Conservation (phyloP, 1,284 basidiomycete genomes). For the Cerioporus squamosus region DNA sequence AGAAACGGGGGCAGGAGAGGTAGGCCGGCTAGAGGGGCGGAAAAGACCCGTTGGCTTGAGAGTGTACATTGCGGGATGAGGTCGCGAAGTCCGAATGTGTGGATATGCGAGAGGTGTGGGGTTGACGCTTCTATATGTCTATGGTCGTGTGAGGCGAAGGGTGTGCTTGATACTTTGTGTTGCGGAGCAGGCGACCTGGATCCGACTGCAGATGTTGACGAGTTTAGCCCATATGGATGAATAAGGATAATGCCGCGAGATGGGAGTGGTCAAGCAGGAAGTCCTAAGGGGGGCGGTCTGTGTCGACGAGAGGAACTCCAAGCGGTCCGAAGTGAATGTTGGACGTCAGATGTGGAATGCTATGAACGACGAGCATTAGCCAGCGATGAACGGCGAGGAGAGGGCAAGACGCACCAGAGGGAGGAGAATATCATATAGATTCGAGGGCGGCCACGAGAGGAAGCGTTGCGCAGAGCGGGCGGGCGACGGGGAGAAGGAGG, state of each 20-base stretch:
- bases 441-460: constrained; percentile 11
- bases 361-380: constrained; percentile 4
- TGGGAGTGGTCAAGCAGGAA: constrained; percentile 7
- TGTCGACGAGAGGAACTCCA: constrained; percentile 63
- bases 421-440: constrained; percentile 34
- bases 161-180: constrained; percentile 8
- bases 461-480: constrained; percentile 13
- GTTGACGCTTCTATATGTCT: constrained; percentile 27
- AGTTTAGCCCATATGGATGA: constrained; percentile 68
- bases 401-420: constrained; percentile 25
- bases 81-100: constrained; percentile 13
- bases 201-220: constrained; percentile 35
- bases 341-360: constrained; percentile 47
- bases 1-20: constrained; percentile 54
- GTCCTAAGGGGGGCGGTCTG: constrained; percentile 77
- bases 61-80: constrained; percentile 55
- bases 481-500: constrained; percentile 23
- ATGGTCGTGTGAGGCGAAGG: constrained; percentile 12
- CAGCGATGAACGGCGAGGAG: neutral
- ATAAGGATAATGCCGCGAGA: constrained; percentile 12
- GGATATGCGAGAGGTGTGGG: neutral
- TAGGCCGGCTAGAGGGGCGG: constrained; percentile 63
- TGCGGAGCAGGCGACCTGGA: constrained; percentile 42
- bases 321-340: constrained; percentile 67
- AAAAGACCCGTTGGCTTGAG: constrained; percentile 71